Evolutionary conservation across 139 green algal genomes (phyloP), one percentile per base, ranked within the genome.

Genomic region (Astrephomene gubernaculifera): DNA sequence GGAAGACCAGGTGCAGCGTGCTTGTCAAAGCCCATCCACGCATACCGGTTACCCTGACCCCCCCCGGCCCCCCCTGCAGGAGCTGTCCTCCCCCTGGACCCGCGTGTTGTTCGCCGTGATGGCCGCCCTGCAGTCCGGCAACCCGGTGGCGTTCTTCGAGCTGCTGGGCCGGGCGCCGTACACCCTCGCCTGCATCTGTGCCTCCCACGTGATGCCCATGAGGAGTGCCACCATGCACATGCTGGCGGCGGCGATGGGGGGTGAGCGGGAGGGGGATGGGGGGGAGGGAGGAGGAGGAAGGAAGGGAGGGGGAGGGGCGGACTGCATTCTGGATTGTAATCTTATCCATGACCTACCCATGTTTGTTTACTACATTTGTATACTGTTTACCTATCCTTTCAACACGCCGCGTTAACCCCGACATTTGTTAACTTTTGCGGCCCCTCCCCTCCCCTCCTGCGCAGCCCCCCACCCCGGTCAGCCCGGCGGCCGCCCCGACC

Each of bases 11-110:
- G n/a, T n/a, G n/a, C n/a, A n/a, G n/a, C n/a, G n/a, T n/a, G n/a
- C n/a, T n/a, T n/a, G n/a, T n/a, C n/a, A n/a, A n/a, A n/a, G n/a
- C 39, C 38, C 19, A 57, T 24, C 17, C 38, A 29, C 38, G 9
- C 39, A 21, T 8, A 12, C 31, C 43, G 1, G 31, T 17, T 10
- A 43, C 2, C 31, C 38, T 64, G 0, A 21, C 19, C 43, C 29
- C 29, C 3, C 71, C 1, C 60, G 7, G 5, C 39, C 39, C 35
- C 41, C 36, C 61, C 33, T 7, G 2, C 79, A 85, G 63, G 79
- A 85, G 79, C 64, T 68, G 33, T 35, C 44, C 9, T 85, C 79
- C 4, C 44, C 44, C 79, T 85, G 79, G 79, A 75, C 45, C 24
- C 19, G 19, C 7, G 63, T 61, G 17, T 31, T 85, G 43, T 76